Percentiles rank a stretch among this genome's conserved stretches.
Evolutionary conservation across 2,329 filamentous ascomycete genomes (phyloP).

Genomic region (Rhinocladiella mackenziei): DNA sequence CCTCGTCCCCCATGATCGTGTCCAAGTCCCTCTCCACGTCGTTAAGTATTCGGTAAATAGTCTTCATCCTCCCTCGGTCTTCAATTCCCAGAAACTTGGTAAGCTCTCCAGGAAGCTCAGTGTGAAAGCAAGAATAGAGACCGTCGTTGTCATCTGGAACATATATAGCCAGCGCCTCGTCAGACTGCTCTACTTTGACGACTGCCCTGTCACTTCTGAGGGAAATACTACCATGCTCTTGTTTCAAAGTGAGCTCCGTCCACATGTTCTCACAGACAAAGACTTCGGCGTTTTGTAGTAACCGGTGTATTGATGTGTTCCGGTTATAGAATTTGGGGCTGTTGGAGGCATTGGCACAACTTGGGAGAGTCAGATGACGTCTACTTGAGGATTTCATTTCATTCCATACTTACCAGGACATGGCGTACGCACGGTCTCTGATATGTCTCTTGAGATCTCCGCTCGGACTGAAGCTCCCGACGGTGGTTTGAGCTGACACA

Average conservation of each 20-base stretch:
- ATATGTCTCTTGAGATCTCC: slow-evolving; percentile 7
- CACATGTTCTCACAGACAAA: slow-evolving; percentile 19
- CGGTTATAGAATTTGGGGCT: slow-evolving; percentile 18
- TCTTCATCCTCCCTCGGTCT: slow-evolving; percentile 9
- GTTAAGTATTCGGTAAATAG: slow-evolving; percentile 21
- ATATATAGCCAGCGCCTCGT: slow-evolving; percentile 11
- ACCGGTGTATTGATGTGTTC: slow-evolving; percentile 8
- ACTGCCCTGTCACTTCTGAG: slow-evolving; percentile 9
- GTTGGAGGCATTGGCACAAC: slow-evolving; percentile 16
- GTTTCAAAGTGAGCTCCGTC: slow-evolving; percentile 9
- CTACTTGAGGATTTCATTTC: slow-evolving; percentile 2
- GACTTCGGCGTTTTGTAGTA: slow-evolving; percentile 9
- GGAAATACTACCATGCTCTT: background rate
- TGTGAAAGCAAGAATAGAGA: slow-evolving; percentile 19
- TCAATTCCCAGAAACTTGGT: slow-evolving; percentile 7
- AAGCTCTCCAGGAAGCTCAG: slow-evolving; percentile 17
- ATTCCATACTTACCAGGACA: slow-evolving; percentile 21
- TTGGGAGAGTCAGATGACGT: slow-evolving; percentile 8
- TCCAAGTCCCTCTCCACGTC: slow-evolving; percentile 9
- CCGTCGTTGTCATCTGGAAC: slow-evolving; percentile 12
- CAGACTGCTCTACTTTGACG: slow-evolving; percentile 5
- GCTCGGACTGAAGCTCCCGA: slow-evolving; percentile 3
- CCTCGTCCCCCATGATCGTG: slow-evolving; percentile 17
- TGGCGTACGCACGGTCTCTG: slow-evolving; percentile 19
- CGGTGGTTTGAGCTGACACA: slow-evolving; percentile 4